Base-by-base conservation (phyloP, 345 rosid genomes). In the Salix brachista region DNA sequence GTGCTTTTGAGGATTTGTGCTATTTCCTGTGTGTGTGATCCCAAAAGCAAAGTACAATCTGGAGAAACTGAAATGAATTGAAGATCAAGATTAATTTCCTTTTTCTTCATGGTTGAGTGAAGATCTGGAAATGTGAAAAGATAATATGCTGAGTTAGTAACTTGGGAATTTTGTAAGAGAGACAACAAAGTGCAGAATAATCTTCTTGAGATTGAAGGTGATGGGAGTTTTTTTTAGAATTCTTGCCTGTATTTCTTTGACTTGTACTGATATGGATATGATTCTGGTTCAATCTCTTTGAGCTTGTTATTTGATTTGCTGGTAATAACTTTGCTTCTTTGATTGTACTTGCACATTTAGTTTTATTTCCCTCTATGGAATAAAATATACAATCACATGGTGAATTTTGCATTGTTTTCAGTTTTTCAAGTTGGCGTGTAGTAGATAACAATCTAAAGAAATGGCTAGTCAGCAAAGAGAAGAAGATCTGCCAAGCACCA, bases 391-490 rank as follows among this genome's bases (percentile, higher is more conserved):
- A 28, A 28, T 64, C 37, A 28, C 37, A 0, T 32, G 4, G 18
- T 32, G 34, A 32, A 17, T 4, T 67, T 67, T 68, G 25, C 26
- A 56, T 56, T 10, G 62, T 56, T 56, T 56, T 42, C 23, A 9
- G 42, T 39, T 68, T 67, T 39, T 67, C 48, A 39, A 1, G 41
- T 5, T 68, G 8, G 18, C 3, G 1, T 68, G 26, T 39, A 32
- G 44, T 44, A 21, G 69, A 41, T 32, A 41, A 34, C 69, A n/a
- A 32, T 23, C 56, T 2, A 46, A 60, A 69, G 74, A 79, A 78
- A 86, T 88, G 91, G 77, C 84, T 42, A 73, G 78, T 12, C 78
- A 83, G 72, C 86, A 83, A 69, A 80, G 81, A 54, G 77, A 82
- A 8, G 88, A 78, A 65, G 83, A 79, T 78, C 80, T 78, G 82